Conservation (phyloP, 768 basidiomycete genomes). For the Termitomyces sp. region DNA sequence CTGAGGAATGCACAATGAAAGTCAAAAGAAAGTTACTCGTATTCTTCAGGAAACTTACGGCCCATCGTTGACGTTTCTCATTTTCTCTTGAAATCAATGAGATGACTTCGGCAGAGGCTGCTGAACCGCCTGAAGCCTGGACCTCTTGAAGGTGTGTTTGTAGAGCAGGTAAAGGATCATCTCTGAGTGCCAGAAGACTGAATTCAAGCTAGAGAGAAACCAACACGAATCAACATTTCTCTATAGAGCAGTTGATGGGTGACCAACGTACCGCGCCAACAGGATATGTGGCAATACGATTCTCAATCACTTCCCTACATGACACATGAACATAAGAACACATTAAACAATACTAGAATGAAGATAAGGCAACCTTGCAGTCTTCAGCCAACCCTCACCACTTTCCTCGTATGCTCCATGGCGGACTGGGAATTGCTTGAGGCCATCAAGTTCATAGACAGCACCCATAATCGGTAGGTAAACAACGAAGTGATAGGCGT, state of each 20-base stretch:
- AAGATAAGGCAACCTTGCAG: conserved; percentile 54
- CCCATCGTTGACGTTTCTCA: conserved; percentile 75
- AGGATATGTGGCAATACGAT: conserved; percentile 88
- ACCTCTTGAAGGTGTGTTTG: conserved; percentile 49
- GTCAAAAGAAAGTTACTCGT: background rate
- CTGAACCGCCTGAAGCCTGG: conserved; percentile 36
- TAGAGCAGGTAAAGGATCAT: conserved; percentile 72
- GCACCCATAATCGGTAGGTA: conserved; percentile 82
- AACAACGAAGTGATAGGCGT: conserved; percentile 96
- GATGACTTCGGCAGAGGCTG: conserved; percentile 47
- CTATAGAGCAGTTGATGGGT: background rate
- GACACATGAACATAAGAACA: conserved; percentile 24
- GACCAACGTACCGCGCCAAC: conserved; percentile 66
- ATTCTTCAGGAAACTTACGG: conserved; percentile 43
- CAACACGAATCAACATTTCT: conserved; percentile 6
- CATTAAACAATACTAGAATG: conserved; percentile 10
- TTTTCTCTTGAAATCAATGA: conserved; percentile 62
- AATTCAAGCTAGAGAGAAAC: conserved; percentile 67
- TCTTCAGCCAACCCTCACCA: conserved; percentile 80
- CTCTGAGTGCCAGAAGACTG: conserved; percentile 82
- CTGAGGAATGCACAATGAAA: conserved; percentile 28
- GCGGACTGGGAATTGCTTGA: conserved; percentile 72
- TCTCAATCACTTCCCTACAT: conserved; percentile 75
- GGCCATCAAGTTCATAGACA: conserved; percentile 91
- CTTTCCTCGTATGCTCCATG: conserved; percentile 70